A percentile compares a stretch with the other conserved stretches of the same genome.
These are phyloP conservation scores for Dalbergia oliveri DNA, from an alignment of 306 rosid genomes.

Conservation along the genomic window DNA sequence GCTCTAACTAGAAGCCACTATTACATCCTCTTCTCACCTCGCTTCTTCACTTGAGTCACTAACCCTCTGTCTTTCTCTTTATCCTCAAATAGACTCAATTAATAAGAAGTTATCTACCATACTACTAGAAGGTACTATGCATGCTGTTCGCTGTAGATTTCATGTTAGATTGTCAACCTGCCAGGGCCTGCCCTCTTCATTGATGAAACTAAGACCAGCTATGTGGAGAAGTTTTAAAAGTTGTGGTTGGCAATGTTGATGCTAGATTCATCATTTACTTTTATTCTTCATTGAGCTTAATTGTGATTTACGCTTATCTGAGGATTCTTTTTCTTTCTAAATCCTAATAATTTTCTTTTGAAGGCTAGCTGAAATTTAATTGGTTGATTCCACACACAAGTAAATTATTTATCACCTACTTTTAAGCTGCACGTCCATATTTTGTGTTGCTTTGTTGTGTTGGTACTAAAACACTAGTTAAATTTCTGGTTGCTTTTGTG, in stretches of 20 bases:
- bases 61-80: not conserved
- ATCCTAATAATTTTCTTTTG: not conserved
- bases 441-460: constrained; percentile 23
- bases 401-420: not conserved
- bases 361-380: too few relatives aligned
- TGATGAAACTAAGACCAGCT: constrained; percentile 2
- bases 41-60: not conserved
- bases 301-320: not conserved
- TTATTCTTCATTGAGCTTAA: not conserved
- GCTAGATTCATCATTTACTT: not conserved
- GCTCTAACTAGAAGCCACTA: too few relatives aligned
- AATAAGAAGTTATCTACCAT: too few relatives aligned
- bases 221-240: not conserved
- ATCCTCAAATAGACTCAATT: not conserved
- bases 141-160: not conserved
- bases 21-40: not conserved
- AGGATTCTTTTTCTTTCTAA: not conserved
- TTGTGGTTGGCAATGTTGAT: not conserved
- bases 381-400: too few relatives aligned
- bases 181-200: constrained; percentile 22
- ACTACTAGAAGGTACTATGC: not conserved
- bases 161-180: constrained; percentile 40
- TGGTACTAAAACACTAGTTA: constrained; percentile 29
- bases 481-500: constrained; percentile 49
- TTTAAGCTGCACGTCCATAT: constrained; percentile 16